Evolutionary conservation across 106 monocot genomes (phyloP), one percentile per base, ranked within the genome.

Genomic region (Platanthera guangdongensis): DNA sequence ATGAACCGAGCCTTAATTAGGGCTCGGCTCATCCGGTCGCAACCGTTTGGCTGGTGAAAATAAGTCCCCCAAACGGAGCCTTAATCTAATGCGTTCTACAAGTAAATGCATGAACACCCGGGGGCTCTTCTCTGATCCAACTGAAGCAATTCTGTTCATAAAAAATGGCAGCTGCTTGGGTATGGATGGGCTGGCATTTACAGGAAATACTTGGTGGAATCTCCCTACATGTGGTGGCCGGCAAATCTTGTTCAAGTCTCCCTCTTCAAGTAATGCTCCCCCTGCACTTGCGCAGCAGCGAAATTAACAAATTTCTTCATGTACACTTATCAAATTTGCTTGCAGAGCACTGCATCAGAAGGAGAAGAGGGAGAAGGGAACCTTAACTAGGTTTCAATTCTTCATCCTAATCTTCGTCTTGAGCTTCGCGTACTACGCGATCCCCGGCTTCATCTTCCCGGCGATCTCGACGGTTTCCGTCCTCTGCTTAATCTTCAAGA

Each of bases 201-300:
- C 75, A 82, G 84, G 39, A 87, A 76, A 30, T 84, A 60, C 74
- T 76, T 90, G 5, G 87, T 90, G 25, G 84, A 90, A 12, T 81
- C 84, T 14, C 83, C 89, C 1, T 82, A 86, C 59, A 90, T 90
- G 86, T 90, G 89, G 90, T 90, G 90, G 90, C 90, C 90, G 10
- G 15, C 57, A 62, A 89, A 75, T 55, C 81, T 89, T n/a, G 84
- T 89, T 7, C 84, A 89, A 52, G 89, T 89, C 49, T 89, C 89
- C 9, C 84, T 87, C 25, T 90, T 84, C 80, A 80, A 81, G 89
- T 82, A 32, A 15, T 51, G 49, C 10, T 8, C 12, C 9, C 18
- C 5, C 52, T 57, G 16, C 12, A 60, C 60, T 60, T 60, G 9
- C 25, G 25, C 25, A 25, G 13, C n/a, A 21, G n/a, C n/a, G 12